phyloP scores from a whole-genome alignment of 495 filamentous ascomycete species.

The Lophiotrema nucula region DNA sequence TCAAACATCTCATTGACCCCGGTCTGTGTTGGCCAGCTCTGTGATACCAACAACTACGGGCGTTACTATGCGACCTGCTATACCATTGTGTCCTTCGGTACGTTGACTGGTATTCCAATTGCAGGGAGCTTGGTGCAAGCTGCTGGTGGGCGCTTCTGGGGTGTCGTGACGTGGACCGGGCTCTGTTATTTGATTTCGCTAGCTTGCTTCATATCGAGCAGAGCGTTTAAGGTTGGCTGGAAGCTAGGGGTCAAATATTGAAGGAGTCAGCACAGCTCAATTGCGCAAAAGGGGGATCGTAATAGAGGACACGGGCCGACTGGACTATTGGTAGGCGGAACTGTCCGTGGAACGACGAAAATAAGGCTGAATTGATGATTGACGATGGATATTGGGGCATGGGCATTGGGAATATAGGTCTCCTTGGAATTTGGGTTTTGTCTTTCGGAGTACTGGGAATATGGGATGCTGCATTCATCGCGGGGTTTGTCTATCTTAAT shows the following conservation, averaged over 20 bases:
- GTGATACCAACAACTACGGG: slow-evolving; percentile 81
- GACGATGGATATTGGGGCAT: too few relatives aligned
- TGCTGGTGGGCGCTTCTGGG: slow-evolving; percentile 51
- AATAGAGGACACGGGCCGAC: too few relatives aligned
- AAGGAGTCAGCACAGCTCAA: not conserved
- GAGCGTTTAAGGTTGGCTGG: slow-evolving; percentile 70
- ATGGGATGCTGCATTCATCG: too few relatives aligned
- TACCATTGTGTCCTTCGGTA: slow-evolving; percentile 85
- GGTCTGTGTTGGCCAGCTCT: slow-evolving; percentile 88
- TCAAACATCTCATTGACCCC: slow-evolving; percentile 83
- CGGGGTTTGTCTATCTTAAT: too few relatives aligned
- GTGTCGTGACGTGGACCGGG: slow-evolving; percentile 66
- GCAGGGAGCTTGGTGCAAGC: slow-evolving; percentile 62
- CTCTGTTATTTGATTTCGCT: slow-evolving; percentile 61
- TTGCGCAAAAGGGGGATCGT: not conserved
- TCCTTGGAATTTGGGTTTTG: too few relatives aligned
- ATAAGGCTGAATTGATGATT: too few relatives aligned
- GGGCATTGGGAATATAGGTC: too few relatives aligned
- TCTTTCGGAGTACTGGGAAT: too few relatives aligned
- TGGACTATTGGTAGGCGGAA: too few relatives aligned
- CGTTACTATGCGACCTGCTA: slow-evolving; percentile 83
- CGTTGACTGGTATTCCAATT: slow-evolving; percentile 83
- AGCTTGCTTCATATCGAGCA: slow-evolving; percentile 59
- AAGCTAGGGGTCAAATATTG: slow-evolving; percentile 52
- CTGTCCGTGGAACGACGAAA: too few relatives aligned